Evolutionary conservation across 768 basidiomycete genomes (phyloP), one percentile per base, ranked within the genome.

Genomic region (Tremella fuciformis): DNA sequence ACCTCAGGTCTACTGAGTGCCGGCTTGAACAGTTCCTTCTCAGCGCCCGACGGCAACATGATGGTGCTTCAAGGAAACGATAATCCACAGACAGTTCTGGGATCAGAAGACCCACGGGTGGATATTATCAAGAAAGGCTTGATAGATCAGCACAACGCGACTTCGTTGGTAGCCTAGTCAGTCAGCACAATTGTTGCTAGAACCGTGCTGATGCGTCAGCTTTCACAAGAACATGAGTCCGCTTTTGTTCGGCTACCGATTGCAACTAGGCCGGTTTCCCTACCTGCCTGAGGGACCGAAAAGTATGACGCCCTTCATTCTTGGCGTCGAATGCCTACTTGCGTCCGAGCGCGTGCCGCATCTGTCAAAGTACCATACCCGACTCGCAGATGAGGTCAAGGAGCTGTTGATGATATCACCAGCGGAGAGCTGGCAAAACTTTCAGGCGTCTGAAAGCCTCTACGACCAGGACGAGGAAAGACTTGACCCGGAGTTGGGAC

Each of bases 401-500:
- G 39, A 63, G 16, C 22, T 69, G 39, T 50, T 69, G 22, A 37
- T 60, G n/a, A 60, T 50, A 6, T 64, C 63, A 0, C 67, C 67
- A 1, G 67, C 67, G 2, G 67, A 62, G 41, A 59, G 57, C 13
- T 69, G 60, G 61, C 57, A 62, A 25, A 29, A 52, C 3, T 21
- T 38, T 8, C 6, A 34, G 8, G 34, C 40, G 15, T 22, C 18
- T 16, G 4, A 40, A 22, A 40, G 34, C 22, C 4, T 15, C 22
- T 55, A 59, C 15, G 8, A 52, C 11, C 15, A 41, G 58, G 63
- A 53, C 13, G 62, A 60, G 41, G 64, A 64, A 13, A 38, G 58
- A 9, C 55, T 69, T 13, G 70, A 72, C 57, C 61, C 67, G 9
- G 70, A 72, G 50, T 51, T 72, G 46, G 70, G 68, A 7, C 58